Percentiles rank a stretch among this genome's conserved stretches.
Evolutionary conservation across 345 rosid genomes (phyloP).

Genomic region (Moricandia arvensis): DNA sequence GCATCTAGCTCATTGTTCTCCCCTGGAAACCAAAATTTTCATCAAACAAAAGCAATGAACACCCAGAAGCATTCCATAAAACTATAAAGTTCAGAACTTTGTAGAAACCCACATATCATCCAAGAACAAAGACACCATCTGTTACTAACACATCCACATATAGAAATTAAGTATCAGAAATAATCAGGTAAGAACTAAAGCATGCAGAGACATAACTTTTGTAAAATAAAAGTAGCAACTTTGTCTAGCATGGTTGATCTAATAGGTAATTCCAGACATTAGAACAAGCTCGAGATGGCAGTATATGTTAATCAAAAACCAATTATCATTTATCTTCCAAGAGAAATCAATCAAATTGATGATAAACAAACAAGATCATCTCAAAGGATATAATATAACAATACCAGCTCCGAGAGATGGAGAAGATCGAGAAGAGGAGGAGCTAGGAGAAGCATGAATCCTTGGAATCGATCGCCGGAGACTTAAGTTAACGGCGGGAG

Average conservation of each 20-base stretch:
- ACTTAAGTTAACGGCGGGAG: slow-evolving; percentile 44
- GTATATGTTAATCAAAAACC: background rate
- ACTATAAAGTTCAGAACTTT: background rate
- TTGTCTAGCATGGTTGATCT: background rate
- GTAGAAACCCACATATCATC: background rate
- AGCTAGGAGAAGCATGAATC: slow-evolving; percentile 54
- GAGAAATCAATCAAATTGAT: slow-evolving; percentile 3
- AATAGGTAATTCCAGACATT: too few relatives aligned
- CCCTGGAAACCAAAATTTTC: slow-evolving; percentile 32
- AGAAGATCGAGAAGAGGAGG: slow-evolving; percentile 51
- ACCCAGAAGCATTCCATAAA: background rate
- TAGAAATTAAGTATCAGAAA: background rate
- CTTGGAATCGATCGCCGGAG: slow-evolving; percentile 46
- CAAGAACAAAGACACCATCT: slow-evolving; percentile 2
- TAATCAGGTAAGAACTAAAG: background rate
- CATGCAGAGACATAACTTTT: slow-evolving; percentile 4
- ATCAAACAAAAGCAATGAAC: background rate
- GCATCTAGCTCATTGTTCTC: slow-evolving; percentile 70
- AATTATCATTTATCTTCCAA: too few relatives aligned
- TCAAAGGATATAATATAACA: slow-evolving; percentile 11
- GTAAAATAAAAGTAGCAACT: background rate
- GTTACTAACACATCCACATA: background rate
- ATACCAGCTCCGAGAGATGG: slow-evolving; percentile 61
- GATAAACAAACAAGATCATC: slow-evolving; percentile 2
- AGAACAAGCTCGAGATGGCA: background rate